phyloP scores from a whole-genome alignment of 139 green algal genomes.

The Trebouxia sp. region DNA sequence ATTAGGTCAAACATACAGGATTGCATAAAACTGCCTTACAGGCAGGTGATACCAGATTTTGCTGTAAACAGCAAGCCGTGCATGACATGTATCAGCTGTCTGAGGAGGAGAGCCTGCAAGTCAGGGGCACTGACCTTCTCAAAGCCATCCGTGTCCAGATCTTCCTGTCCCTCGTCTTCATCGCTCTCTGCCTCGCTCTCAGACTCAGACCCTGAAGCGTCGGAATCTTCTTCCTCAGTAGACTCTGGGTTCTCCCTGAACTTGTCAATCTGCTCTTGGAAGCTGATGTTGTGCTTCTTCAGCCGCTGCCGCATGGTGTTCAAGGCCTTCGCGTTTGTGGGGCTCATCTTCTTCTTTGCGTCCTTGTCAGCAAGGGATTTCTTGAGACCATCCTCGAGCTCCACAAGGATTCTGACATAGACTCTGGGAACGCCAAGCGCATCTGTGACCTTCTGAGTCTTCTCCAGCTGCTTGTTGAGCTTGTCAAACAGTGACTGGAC shows the following conservation, averaged over 20 bases:
- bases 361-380: slow-evolving; percentile 84
- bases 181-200: slow-evolving; percentile 21
- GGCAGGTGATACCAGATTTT: background rate
- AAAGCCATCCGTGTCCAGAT: slow-evolving; percentile 54
- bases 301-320: slow-evolving; percentile 97
- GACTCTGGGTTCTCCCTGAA: slow-evolving; percentile 69
- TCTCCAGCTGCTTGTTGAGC: slow-evolving; percentile 98
- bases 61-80: background rate
- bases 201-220: slow-evolving; percentile 1
- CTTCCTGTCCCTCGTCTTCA: slow-evolving; percentile 50
- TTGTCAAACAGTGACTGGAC: slow-evolving; percentile 95
- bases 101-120: too few relatives aligned
- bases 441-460: slow-evolving; percentile 61
- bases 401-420: slow-evolving; percentile 89
- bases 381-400: slow-evolving; percentile 91
- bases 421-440: slow-evolving; percentile 59
- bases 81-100: too few relatives aligned
- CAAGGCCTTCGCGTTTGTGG: slow-evolving; percentile 93
- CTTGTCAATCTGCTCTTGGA: slow-evolving; percentile 59
- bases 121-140: too few relatives aligned
- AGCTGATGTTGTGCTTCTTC: slow-evolving; percentile 89
- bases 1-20: too few relatives aligned
- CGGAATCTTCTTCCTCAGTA: slow-evolving; percentile 55
- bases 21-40: too few relatives aligned
- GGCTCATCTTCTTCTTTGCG: slow-evolving; percentile 92